Conservation (phyloP, 345 rosid species). For the Schrenkiella parvula region DNA sequence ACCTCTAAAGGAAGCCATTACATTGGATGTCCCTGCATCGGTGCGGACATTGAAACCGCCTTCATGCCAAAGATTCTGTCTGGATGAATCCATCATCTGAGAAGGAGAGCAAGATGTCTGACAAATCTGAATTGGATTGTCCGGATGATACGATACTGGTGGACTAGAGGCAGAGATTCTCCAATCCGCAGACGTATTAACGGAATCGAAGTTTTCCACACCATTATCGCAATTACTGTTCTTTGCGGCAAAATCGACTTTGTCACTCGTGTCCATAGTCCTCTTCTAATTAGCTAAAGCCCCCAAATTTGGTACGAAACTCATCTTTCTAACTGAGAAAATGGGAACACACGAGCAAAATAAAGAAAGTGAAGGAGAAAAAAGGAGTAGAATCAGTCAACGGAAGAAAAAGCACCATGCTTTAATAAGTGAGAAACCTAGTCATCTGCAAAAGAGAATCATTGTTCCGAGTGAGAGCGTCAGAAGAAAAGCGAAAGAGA, state of each 20-base stretch:
- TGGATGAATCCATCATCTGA: slow-evolving; percentile 54
- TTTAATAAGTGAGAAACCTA: slow-evolving; percentile 49
- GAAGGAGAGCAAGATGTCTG: slow-evolving; percentile 39
- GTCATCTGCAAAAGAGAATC: slow-evolving; percentile 34
- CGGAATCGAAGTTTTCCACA: slow-evolving; percentile 32
- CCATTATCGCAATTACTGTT: slow-evolving; percentile 38
- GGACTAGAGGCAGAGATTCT: slow-evolving; percentile 43
- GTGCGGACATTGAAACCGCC: slow-evolving; percentile 40
- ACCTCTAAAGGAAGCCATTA: slow-evolving; percentile 32
- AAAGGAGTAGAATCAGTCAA: slow-evolving; percentile 51
- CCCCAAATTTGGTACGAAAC: background rate
- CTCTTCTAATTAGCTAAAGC: background rate
- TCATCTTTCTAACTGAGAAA: slow-evolving; percentile 4
- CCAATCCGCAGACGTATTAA: slow-evolving; percentile 54
- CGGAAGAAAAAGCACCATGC: slow-evolving; percentile 40
- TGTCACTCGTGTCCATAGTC: slow-evolving; percentile 51
- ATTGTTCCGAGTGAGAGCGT: slow-evolving; percentile 35
- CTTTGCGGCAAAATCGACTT: slow-evolving; percentile 46
- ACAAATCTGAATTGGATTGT: slow-evolving; percentile 43
- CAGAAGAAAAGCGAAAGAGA: slow-evolving; percentile 39
- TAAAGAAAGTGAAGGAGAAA: slow-evolving; percentile 32
- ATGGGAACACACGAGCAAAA: slow-evolving; percentile 21
- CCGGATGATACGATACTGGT: slow-evolving; percentile 41
- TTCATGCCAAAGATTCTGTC: slow-evolving; percentile 55
- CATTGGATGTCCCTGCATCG: background rate